Evolutionary conservation across 1,284 basidiomycete species (phyloP).

Genomic region (Leccinum glutinopallens): DNA sequence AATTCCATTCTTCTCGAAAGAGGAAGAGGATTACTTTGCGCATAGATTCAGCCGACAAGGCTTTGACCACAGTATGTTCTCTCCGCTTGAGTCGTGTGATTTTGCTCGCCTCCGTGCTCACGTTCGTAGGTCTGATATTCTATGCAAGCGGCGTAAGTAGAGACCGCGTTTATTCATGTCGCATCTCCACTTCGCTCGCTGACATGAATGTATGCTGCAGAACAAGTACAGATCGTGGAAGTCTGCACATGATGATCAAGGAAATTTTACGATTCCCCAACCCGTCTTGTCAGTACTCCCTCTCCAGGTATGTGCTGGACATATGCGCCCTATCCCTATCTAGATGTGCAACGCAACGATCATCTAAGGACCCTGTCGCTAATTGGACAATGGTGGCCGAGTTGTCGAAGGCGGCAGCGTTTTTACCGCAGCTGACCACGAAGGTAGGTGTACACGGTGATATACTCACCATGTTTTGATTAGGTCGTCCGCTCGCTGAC

Average conservation of each 20-base stretch:
- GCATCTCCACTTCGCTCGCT: slow-evolving; percentile 1
- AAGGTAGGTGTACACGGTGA: slow-evolving; percentile 40
- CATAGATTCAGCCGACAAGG: slow-evolving; percentile 58
- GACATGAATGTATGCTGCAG: slow-evolving; percentile 33
- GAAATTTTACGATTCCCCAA: slow-evolving; percentile 58
- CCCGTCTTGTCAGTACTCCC: slow-evolving; percentile 62
- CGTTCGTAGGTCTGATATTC: slow-evolving; percentile 51
- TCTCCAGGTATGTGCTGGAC: slow-evolving; percentile 41
- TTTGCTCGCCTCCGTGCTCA: neutral
- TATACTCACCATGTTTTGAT: neutral
- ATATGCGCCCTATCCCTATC: neutral
- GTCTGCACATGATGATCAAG: slow-evolving; percentile 50
- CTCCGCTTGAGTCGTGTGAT: neutral
- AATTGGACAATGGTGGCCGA: slow-evolving; percentile 53
- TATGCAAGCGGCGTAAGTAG: slow-evolving; percentile 50
- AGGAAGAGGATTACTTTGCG: slow-evolving; percentile 70
- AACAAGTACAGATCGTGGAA: slow-evolving; percentile 56
- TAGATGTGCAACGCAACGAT: neutral
- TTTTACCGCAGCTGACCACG: slow-evolving; percentile 53
- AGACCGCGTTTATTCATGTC: neutral
- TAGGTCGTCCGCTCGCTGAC: neutral
- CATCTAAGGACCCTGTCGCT: slow-evolving; percentile 61
- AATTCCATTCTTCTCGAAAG: slow-evolving; percentile 55
- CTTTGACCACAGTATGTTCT: slow-evolving; percentile 58
- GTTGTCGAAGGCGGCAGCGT: slow-evolving; percentile 45